A percentile compares a stretch with the other conserved stretches of the same genome.
phyloP scores from a whole-genome alignment of 805 yeast species.

The Nakazawaea wickerhamii region DNA sequence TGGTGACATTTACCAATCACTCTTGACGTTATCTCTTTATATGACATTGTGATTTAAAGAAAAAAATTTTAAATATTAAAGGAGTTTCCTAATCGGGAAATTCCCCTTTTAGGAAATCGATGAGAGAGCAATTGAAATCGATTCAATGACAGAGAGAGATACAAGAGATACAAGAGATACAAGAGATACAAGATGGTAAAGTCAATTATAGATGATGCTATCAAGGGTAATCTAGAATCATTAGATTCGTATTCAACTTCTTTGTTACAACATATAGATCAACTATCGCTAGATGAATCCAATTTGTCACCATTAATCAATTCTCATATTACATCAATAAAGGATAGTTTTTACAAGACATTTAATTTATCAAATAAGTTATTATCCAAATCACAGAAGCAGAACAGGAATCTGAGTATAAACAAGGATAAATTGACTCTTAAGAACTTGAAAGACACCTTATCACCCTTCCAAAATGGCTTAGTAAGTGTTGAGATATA shows the following conservation, averaged over 20 bases:
- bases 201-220: conserved; percentile 4
- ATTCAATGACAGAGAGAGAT: background rate
- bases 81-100: no score
- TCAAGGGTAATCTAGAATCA: conserved; percentile 6
- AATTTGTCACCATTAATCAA: background rate
- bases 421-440: background rate
- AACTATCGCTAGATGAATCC: background rate
- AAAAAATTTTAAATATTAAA: background rate
- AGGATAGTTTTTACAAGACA: conserved; percentile 5
- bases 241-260: conserved; percentile 5
- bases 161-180: background rate
- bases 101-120: background rate
- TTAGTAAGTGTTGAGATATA: background rate
- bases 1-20: background rate
- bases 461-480: conserved; percentile 1
- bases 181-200: conserved; percentile 6
- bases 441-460: background rate
- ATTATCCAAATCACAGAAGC: background rate
- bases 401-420: background rate
- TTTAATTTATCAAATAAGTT: conserved; percentile 3
- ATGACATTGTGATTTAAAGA: background rate
- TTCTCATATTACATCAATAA: background rate
- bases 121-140: no score
- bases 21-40: background rate
- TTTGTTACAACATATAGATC: background rate